A percentile compares a stretch with the other conserved stretches of the same genome.
These are phyloP conservation scores for Coemansia sp. DNA, from an alignment of 192 early-diverging fungal genomes.

Conservation along the genomic window DNA sequence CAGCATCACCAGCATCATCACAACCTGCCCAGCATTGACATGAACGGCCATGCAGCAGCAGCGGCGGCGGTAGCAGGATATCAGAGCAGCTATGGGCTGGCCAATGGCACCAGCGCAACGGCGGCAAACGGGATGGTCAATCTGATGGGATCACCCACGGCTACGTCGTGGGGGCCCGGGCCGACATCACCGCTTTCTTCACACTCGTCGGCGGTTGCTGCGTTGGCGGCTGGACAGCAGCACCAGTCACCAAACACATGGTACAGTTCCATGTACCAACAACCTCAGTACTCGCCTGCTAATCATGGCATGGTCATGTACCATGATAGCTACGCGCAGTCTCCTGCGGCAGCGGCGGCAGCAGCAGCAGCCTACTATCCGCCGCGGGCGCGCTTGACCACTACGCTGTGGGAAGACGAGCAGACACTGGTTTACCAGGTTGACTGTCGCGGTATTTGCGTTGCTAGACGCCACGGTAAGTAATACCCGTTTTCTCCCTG, in stretches of 20 bases:
- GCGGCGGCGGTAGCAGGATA: conserved; percentile 41
- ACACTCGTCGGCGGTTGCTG: conserved; percentile 31
- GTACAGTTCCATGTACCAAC: conserved; percentile 51
- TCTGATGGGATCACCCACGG: conserved; percentile 44
- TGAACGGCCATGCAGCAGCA: conserved; percentile 45
- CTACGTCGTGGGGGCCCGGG: conserved; percentile 44
- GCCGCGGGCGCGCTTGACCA: conserved; percentile 56
- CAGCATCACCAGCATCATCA: conserved; percentile 40
- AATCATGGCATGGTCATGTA: conserved; percentile 54
- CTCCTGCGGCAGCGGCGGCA: conserved; percentile 43
- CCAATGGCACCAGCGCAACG: conserved; percentile 36
- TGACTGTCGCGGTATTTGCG: conserved; percentile 76
- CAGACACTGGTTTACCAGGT: conserved; percentile 77
- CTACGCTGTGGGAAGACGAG: conserved; percentile 84
- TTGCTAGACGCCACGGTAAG: conserved; percentile 68
- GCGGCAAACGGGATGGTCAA: conserved; percentile 35
- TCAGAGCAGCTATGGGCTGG: conserved; percentile 54
- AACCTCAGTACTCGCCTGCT: conserved; percentile 48
- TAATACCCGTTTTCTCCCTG: conserved; percentile 21
- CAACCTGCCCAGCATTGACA: conserved; percentile 52
- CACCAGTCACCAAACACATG: conserved; percentile 43
- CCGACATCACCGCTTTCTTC: conserved; percentile 43
- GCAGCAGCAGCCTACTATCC: conserved; percentile 57
- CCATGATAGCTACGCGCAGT: conserved; percentile 46
- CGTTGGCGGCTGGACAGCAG: conserved; percentile 39